A percentile compares a stretch with the other conserved stretches of the same genome.
phyloP scores from a whole-genome alignment of 108 stramenopile species.

The Chaetoceros muelleri region DNA sequence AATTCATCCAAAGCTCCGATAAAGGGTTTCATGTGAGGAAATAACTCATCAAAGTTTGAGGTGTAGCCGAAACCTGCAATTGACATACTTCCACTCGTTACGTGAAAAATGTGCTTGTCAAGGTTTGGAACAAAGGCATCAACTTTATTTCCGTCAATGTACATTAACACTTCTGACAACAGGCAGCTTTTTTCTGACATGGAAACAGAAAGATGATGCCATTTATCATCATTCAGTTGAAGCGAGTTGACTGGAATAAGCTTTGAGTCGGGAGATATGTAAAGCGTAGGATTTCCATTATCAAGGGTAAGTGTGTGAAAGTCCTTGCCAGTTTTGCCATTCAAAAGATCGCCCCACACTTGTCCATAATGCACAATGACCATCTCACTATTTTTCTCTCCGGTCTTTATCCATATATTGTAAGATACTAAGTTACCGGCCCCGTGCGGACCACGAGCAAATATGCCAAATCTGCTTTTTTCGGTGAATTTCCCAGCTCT shows the following conservation, averaged over 20 bases:
- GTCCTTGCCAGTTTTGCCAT: background rate
- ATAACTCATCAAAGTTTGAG: background rate
- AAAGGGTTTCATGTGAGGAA: background rate
- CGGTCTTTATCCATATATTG: background rate
- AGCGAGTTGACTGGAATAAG: background rate
- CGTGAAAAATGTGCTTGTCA: background rate
- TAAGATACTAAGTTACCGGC: constrained; percentile 3
- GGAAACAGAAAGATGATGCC: constrained; percentile 2
- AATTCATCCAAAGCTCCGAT: background rate
- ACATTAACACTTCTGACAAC: background rate
- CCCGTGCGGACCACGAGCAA: background rate
- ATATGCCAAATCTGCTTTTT: constrained; percentile 2
- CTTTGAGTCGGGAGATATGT: background rate
- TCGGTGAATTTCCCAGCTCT: background rate
- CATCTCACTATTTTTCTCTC: background rate
- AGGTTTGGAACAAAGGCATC: background rate
- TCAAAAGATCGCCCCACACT: background rate
- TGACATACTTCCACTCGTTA: background rate
- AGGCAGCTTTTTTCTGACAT: constrained; percentile 2
- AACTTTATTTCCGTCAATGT: constrained; percentile 1
- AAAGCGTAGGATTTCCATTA: background rate
- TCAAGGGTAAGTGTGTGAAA: background rate
- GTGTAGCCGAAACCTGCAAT: background rate
- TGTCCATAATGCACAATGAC: constrained; percentile 1
- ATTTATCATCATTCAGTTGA: constrained; percentile 1